phyloP scores from a whole-genome alignment of 768 basidiomycete genomes.

The Boletales sp. region DNA sequence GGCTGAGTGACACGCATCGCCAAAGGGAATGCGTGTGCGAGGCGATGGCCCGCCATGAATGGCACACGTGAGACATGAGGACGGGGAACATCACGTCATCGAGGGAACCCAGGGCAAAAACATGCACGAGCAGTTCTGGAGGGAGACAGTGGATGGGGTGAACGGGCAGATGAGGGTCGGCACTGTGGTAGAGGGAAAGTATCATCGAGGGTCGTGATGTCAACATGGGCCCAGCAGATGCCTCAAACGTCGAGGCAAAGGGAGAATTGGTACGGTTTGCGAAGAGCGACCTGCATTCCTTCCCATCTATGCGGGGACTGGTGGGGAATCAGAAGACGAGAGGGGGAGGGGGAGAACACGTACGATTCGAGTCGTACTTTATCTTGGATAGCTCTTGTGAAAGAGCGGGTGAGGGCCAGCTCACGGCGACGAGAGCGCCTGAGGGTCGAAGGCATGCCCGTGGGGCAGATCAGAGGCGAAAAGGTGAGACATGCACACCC shows the following conservation, averaged over 20 bases:
- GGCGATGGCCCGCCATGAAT: slow-evolving; percentile 58
- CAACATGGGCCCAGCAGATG: slow-evolving; percentile 11
- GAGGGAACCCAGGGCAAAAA: slow-evolving; percentile 59
- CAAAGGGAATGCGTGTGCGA: slow-evolving; percentile 61
- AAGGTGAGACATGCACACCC: slow-evolving; percentile 8
- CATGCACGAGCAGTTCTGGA: slow-evolving; percentile 57
- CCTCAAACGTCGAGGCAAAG: slow-evolving; percentile 14
- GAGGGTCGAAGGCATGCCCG: slow-evolving; percentile 40
- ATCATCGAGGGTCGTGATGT: slow-evolving; percentile 27
- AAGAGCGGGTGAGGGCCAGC: slow-evolving; percentile 47
- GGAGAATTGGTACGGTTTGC: slow-evolving; percentile 20
- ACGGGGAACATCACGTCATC: slow-evolving; percentile 57
- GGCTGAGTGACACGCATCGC: slow-evolving; percentile 53
- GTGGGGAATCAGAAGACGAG: slow-evolving; percentile 5
- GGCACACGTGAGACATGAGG: slow-evolving; percentile 66
- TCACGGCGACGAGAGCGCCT: slow-evolving; percentile 47
- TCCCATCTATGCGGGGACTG: slow-evolving; percentile 17
- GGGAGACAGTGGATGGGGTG: slow-evolving; percentile 61
- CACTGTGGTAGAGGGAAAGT: slow-evolving; percentile 21
- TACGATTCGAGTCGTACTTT: slow-evolving; percentile 33
- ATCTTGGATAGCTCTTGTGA: slow-evolving; percentile 45
- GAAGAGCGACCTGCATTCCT: slow-evolving; percentile 16
- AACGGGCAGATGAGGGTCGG: slow-evolving; percentile 22
- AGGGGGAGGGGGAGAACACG: slow-evolving; percentile 10
- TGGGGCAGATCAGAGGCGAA: slow-evolving; percentile 16